Conservation (phyloP, 331 rosid genomes). For the Rhamnella rubrinervis region DNA sequence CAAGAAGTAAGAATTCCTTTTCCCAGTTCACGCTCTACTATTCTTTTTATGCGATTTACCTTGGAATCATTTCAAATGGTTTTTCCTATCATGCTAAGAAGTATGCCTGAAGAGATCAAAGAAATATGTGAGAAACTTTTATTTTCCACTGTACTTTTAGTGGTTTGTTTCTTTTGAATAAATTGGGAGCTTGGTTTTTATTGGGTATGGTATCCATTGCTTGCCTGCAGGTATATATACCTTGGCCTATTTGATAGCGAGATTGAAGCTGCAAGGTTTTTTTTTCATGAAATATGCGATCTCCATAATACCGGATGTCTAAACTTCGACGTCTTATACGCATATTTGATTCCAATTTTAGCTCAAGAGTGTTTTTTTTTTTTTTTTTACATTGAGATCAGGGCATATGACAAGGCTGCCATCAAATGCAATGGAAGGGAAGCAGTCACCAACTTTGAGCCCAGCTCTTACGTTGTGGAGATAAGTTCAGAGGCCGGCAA, state of each 20-base stretch:
- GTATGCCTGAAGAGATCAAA: neutral
- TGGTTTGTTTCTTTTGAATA: neutral
- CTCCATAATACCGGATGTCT: constrained; percentile 16
- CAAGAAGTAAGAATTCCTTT: constrained; percentile 58
- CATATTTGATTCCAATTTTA: constrained; percentile 2
- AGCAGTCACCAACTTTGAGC: constrained; percentile 86
- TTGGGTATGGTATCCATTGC: constrained; percentile 33
- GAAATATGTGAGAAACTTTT: neutral
- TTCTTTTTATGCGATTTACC: neutral
- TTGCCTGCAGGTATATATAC: constrained; percentile 82
- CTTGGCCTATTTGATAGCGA: constrained; percentile 93
- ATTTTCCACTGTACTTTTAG: neutral
- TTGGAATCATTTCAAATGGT: neutral
- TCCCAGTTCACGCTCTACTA: neutral
- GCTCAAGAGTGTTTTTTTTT: constrained; percentile 10
- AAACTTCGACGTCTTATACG: constrained; percentile 12
- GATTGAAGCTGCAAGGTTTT: constrained; percentile 94
- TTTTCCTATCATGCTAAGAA: neutral
- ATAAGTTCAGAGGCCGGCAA: constrained; percentile 43
- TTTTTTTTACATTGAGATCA: constrained; percentile 35
- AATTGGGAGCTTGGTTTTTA: constrained; percentile 20
- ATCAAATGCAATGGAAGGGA: constrained; percentile 83
- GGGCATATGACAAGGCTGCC: constrained; percentile 96
- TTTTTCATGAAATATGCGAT: constrained; percentile 18
- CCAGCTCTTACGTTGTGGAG: constrained; percentile 55